Conservation (phyloP, 1,284 basidiomycete genomes). For the Veloboletus limbatus region DNA sequence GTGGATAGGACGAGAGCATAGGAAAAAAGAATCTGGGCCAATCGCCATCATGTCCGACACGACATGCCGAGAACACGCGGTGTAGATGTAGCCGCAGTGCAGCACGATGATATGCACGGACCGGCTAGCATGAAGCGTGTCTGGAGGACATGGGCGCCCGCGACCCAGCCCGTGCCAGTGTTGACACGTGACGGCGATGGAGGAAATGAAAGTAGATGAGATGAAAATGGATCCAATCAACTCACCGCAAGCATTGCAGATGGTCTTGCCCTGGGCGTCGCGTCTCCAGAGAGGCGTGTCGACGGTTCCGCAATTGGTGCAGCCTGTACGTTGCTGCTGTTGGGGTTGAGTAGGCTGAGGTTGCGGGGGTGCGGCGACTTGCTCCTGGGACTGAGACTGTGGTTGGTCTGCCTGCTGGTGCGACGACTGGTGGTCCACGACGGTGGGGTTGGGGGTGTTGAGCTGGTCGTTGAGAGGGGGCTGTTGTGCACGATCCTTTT, state of each 20-base stretch:
- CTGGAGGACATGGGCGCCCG: conserved; percentile 34
- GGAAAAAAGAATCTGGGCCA: conserved; percentile 32
- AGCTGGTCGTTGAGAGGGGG: conserved; percentile 13
- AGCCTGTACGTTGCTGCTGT: conserved; percentile 39
- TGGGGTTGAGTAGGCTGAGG: conserved; percentile 22
- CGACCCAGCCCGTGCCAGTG: conserved; percentile 27
- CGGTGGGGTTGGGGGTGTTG: conserved; percentile 11
- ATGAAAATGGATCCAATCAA: conserved; percentile 33
- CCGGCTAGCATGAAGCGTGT: conserved; percentile 28
- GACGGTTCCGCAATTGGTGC: conserved; percentile 69
- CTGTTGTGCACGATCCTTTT: conserved; percentile 30
- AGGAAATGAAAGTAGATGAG: conserved; percentile 31
- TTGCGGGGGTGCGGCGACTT: conserved; percentile 19
- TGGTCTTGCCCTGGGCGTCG: conserved; percentile 73
- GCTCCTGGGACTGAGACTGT: conserved; percentile 14
- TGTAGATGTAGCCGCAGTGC: conserved; percentile 32
- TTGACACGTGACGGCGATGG: conserved; percentile 31
- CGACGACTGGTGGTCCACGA: conserved; percentile 18
- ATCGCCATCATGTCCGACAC: conserved; percentile 36
- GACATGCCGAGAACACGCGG: conserved; percentile 38
- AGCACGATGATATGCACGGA: conserved; percentile 35
- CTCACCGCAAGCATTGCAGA: conserved; percentile 89
- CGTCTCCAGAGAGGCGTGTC: conserved; percentile 82
- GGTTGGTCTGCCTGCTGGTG: conserved; percentile 17
- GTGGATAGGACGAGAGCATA: conserved; percentile 31